These are phyloP conservation scores for Picochlorum sp. DNA, from an alignment of 139 green algal species.

Conservation along the genomic window DNA sequence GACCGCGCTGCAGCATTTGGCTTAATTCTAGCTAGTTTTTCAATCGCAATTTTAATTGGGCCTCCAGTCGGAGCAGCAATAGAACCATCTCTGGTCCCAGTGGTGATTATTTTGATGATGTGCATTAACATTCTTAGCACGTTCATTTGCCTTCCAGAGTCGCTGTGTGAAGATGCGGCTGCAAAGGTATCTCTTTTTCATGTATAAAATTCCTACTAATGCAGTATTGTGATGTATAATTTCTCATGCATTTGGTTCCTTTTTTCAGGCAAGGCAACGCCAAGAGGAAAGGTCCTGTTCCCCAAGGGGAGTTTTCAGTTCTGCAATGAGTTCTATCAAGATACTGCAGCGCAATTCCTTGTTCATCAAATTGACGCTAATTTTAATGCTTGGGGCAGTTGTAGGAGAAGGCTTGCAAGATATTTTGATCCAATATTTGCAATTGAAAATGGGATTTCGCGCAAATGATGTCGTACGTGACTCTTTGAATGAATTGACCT, in stretches of 20 bases:
- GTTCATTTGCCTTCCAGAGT: conserved; percentile 25
- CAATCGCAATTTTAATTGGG: conserved; percentile 14
- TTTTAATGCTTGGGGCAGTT: conserved; percentile 31
- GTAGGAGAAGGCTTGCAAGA: conserved; percentile 47
- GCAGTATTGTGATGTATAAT: too few relatives aligned
- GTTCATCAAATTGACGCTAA: conserved; percentile 36
- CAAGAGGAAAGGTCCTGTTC: neutral
- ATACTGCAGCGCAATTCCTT: conserved; percentile 37
- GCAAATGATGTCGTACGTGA: conserved; percentile 43
- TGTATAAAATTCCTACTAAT: too few relatives aligned
- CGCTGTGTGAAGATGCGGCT: neutral
- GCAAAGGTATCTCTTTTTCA: too few relatives aligned
- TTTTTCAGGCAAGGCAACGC: neutral
- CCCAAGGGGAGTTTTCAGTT: neutral
- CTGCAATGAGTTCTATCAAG: conserved; percentile 2
- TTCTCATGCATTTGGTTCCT: too few relatives aligned
- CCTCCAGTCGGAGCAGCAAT: conserved; percentile 14
- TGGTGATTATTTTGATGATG: conserved; percentile 1
- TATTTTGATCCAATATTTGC: conserved; percentile 70
- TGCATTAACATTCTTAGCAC: neutral
- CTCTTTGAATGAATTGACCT: too few relatives aligned
- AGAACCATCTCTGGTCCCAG: neutral
- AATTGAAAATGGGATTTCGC: conserved; percentile 59
- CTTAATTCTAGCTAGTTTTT: conserved; percentile 41
- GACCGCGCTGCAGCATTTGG: conserved; percentile 45